Percentiles rank a stretch among this genome's conserved stretches.
phyloP scores from a whole-genome alignment of 2,329 filamentous ascomycete species.

The Sarocladium kiliense region DNA sequence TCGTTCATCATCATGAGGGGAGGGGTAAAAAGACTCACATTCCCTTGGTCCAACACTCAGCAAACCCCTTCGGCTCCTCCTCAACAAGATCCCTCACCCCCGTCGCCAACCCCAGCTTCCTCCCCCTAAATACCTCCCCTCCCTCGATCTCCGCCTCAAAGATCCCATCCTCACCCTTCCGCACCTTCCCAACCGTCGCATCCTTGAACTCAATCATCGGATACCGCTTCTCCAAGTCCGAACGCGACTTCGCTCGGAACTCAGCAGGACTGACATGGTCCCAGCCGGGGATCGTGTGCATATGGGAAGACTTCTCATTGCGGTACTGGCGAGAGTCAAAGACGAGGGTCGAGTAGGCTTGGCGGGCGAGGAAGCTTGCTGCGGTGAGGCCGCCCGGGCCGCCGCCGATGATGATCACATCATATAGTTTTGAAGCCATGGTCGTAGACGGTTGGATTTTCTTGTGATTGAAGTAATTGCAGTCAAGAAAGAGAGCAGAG shows the following conservation, averaged over 20 bases:
- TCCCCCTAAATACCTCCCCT: constrained; percentile 38
- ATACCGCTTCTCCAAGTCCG: constrained; percentile 30
- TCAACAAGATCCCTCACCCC: constrained; percentile 48
- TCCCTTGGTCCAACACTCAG: constrained; percentile 46
- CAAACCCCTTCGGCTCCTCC: constrained; percentile 44
- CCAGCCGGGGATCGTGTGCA: constrained; percentile 40
- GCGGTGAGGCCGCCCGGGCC: constrained; percentile 46
- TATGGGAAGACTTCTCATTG: constrained; percentile 40
- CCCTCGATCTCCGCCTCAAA: constrained; percentile 34
- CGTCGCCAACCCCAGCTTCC: constrained; percentile 50
- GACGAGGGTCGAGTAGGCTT: constrained; percentile 40
- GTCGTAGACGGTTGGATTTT: neutral
- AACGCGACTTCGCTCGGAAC: constrained; percentile 28
- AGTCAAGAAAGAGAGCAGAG: neutral
- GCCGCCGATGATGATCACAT: constrained; percentile 48
- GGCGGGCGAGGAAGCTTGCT: constrained; percentile 42
- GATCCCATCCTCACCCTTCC: constrained; percentile 20
- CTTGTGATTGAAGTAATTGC: neutral
- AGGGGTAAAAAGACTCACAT: constrained; percentile 21
- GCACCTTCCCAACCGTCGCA: constrained; percentile 21
- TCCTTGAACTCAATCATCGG: constrained; percentile 26
- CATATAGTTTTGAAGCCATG: constrained; percentile 29
- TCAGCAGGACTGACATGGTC: constrained; percentile 31
- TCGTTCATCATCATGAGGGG: neutral
- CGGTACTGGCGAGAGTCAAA: constrained; percentile 47